Base-by-base conservation (phyloP, 805 yeast species). In the Ogataea henricii region DNA sequence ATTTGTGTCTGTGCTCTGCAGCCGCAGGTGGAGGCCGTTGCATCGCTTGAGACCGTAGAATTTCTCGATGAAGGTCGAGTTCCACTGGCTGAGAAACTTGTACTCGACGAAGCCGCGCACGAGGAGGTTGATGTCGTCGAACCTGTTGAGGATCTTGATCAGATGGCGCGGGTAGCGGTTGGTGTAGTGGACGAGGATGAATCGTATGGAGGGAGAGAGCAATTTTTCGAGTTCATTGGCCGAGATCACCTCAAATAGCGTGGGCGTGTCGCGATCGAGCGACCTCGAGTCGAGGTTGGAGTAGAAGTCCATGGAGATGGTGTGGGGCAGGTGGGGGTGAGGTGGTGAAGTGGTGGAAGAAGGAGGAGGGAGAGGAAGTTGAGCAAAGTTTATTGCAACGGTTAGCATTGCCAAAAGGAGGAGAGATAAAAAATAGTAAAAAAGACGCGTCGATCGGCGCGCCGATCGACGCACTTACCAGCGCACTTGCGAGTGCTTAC, bases 1-100 rank as follows among this genome's bases (percentile, higher is more conserved):
- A 16, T 43, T 47, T 3, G 40, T 30, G 17, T 35, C 49, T 3
- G 39, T 22, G 27, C 40, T 26, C 23, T 35, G 35, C 18, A 52
- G 43, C 17, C 52, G 30, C 9, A 62, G 35, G 5, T 46, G 43
- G 25, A 52, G 35, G 4, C 48, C 65, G 47, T 67, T 68, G 23
- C 78, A 77, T 40, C 96, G 72, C 60, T 89, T 89, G 53, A 92
- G 68, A 1, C 97, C 98, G 62, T 92, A 92, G 62, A 92, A 92
- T 61, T 87, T 87, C 64, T 92, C 97, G 0, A 96, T 89, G 59
- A 92, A 89, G 2, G 94, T 81, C 0, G 95, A 81, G 58, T 88
- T 91, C 89, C 94, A 87, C 41, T 73, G 72, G 43, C 71, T 77
- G 41, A 92, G 65, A 56, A 84, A 87, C 52, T 78, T 75, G 72